phyloP scores from a whole-genome alignment of 176 grass and related monocot genomes.

The Cenchrus americanus region DNA sequence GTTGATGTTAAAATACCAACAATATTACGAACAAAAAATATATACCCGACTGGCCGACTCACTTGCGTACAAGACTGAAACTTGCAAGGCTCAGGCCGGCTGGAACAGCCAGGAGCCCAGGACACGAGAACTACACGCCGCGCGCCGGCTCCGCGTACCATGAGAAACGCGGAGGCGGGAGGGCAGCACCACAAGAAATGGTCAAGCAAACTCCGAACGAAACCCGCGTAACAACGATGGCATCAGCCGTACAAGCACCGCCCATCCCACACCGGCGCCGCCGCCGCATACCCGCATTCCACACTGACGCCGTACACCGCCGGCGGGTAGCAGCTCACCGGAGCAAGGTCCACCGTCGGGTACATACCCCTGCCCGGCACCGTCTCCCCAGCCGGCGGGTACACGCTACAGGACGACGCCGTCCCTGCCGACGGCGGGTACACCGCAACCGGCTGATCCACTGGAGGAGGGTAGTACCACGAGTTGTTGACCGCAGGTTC shows the following conservation, averaged over 20 bases:
- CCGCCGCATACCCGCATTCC: slow-evolving; percentile 21
- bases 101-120: no score
- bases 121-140: background rate
- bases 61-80: background rate
- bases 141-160: background rate
- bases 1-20: background rate
- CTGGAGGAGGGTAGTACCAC: background rate
- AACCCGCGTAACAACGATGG: background rate
- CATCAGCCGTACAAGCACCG: slow-evolving; percentile 46
- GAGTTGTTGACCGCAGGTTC: background rate
- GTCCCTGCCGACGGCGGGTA: slow-evolving; percentile 5
- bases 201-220: background rate
- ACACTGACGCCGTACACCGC: slow-evolving; percentile 8
- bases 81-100: background rate
- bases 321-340: slow-evolving; percentile 45
- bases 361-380: slow-evolving; percentile 26
- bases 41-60: no score
- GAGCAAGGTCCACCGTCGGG: slow-evolving; percentile 40
- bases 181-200: slow-evolving; percentile 6
- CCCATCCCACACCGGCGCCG: slow-evolving; percentile 16
- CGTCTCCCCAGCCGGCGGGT: slow-evolving; percentile 6
- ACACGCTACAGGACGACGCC: background rate
- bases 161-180: background rate
- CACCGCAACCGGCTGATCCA: background rate
- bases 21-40: background rate